These are phyloP conservation scores for Epichloe glyceriae DNA, from an alignment of 2,329 filamentous ascomycete species.

Conservation along the genomic window DNA sequence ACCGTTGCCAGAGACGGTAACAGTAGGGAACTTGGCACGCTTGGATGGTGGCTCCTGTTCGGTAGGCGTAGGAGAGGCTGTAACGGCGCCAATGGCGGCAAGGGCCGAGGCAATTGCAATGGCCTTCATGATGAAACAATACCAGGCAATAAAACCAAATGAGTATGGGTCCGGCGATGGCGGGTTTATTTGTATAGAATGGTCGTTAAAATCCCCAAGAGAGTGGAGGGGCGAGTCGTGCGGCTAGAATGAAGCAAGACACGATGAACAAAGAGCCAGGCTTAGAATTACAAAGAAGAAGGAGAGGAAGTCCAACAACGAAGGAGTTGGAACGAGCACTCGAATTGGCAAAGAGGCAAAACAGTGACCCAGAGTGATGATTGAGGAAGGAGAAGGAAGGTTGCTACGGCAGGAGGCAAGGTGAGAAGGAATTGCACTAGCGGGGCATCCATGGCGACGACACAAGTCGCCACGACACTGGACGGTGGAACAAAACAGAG, in stretches of 20 bases:
- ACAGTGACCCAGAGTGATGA: conserved; percentile 4
- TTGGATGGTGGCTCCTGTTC: conserved; percentile 34
- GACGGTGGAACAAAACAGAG: no score
- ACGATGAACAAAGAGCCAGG: conserved; percentile 6
- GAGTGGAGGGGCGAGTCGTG: conserved; percentile 9
- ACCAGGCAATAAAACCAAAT: conserved; percentile 7
- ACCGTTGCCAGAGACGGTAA: conserved; percentile 47
- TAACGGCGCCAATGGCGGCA: conserved; percentile 30
- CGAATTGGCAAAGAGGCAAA: conserved; percentile 13
- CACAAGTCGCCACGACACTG: not conserved
- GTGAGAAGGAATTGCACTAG: not conserved
- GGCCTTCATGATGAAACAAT: conserved; percentile 33
- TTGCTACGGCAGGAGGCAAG: not conserved
- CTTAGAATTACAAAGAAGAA: conserved; percentile 5
- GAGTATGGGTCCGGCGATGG: not conserved
- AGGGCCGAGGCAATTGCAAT: conserved; percentile 33
- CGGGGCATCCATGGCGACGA: no score
- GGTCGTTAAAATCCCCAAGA: conserved; percentile 5
- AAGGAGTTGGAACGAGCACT: conserved; percentile 19
- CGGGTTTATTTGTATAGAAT: not conserved
- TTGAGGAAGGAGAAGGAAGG: not conserved
- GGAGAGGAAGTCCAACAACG: conserved; percentile 22
- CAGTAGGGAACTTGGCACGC: conserved; percentile 34
- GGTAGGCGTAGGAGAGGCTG: conserved; percentile 37
- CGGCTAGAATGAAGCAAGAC: conserved; percentile 1